phyloP scores from a whole-genome alignment of 768 basidiomycete species.

The Podaxis sp. region DNA sequence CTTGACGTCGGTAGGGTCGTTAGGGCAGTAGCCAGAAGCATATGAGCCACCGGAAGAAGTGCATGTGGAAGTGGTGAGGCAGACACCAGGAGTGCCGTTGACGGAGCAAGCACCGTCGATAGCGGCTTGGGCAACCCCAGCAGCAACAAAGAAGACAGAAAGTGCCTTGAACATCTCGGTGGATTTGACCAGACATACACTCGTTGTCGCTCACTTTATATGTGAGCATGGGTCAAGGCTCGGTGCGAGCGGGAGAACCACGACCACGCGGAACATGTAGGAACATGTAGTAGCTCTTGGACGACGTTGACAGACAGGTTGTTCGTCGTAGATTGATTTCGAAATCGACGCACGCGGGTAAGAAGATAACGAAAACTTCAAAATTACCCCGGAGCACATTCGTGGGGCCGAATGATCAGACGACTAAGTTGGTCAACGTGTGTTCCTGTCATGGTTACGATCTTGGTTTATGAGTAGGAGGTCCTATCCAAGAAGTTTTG shows the following conservation, averaged over 20 bases:
- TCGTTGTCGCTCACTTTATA: not conserved
- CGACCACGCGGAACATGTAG: not conserved
- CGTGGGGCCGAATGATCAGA: not conserved
- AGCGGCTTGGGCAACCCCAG: constrained; percentile 18
- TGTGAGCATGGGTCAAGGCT: not conserved
- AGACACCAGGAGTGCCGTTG: constrained; percentile 26
- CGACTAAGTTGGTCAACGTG: not conserved
- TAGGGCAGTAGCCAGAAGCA: constrained; percentile 27
- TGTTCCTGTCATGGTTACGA: not conserved
- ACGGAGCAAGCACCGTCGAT: constrained; percentile 26
- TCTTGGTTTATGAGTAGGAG: not conserved
- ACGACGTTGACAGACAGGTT: not conserved
- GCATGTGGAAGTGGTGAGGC: constrained; percentile 26
- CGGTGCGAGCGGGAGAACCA: not conserved
- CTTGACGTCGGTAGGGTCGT: constrained; percentile 25
- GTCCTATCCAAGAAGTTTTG: not conserved
- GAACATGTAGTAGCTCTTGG: not conserved
- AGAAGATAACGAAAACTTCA: not conserved
- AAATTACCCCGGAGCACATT: not conserved
- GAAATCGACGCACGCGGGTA: not conserved
- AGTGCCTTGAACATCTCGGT: not conserved
- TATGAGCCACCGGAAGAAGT: constrained; percentile 23
- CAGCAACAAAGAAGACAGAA: not conserved
- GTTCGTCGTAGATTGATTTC: not conserved
- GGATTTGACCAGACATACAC: not conserved